phyloP scores from a whole-genome alignment of 345 rosid genomes.

The Eutrema japonicum region DNA sequence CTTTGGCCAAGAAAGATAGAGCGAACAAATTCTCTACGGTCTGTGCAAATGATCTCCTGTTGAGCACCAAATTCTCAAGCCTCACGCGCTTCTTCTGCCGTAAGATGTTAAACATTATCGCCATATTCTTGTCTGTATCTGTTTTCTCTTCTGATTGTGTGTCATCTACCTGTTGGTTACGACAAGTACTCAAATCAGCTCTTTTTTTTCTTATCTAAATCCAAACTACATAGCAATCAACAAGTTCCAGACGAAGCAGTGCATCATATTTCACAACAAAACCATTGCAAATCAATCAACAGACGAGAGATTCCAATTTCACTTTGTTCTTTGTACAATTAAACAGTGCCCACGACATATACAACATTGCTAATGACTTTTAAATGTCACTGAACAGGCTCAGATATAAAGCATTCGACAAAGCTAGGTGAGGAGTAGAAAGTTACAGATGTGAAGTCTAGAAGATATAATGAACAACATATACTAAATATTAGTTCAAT shows the following conservation, averaged over 20 bases:
- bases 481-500: neutral
- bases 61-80: conserved; percentile 76
- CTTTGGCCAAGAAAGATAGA: conserved; percentile 84
- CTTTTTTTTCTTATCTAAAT: neutral
- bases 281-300: conserved; percentile 14
- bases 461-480: neutral
- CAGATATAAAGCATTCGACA: neutral
- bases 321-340: neutral
- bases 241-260: conserved; percentile 6
- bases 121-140: conserved; percentile 86
- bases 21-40: conserved; percentile 91
- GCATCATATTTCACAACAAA: conserved; percentile 8
- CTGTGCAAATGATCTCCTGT: conserved; percentile 84
- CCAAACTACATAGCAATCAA: conserved; percentile 16
- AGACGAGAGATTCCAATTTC: neutral
- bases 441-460: conserved; percentile 7
- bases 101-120: conserved; percentile 70
- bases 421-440: neutral
- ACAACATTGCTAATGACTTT: conserved; percentile 1
- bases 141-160: conserved; percentile 64
- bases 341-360: neutral
- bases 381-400: conserved; percentile 2
- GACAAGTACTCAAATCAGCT: conserved; percentile 21
- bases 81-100: conserved; percentile 56
- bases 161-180: conserved; percentile 57